Conservation (phyloP, 1,284 basidiomycete species). For the Lignosus rhinocerotis region DNA sequence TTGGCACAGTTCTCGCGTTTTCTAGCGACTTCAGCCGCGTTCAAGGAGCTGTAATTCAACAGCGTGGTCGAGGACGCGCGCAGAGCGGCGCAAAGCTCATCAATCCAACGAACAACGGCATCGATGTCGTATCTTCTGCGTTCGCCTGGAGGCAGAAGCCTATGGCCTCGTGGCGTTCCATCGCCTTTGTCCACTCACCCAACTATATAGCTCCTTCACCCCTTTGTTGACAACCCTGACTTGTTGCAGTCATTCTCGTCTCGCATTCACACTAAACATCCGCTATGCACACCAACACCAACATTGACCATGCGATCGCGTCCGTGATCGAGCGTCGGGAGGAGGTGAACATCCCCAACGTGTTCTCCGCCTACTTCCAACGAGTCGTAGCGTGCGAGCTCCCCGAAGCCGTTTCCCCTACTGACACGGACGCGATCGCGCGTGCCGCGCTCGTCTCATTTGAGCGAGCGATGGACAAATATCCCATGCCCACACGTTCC, state of each 20-base stretch:
- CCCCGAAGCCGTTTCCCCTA: slow-evolving; percentile 1
- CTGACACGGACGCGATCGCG: slow-evolving; percentile 9
- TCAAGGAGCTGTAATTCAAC: no score
- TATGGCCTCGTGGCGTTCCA: slow-evolving; percentile 10
- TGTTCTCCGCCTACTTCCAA: slow-evolving; percentile 22
- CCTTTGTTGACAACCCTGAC: background rate
- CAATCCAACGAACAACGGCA: no score
- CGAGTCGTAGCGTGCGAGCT: slow-evolving; percentile 6
- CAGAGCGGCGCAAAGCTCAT: no score
- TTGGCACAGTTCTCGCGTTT: no score
- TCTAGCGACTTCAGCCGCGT: no score
- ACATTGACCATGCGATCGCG: slow-evolving; percentile 21
- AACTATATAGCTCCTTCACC: slow-evolving; percentile 8
- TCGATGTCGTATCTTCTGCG: no score
- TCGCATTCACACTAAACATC: background rate
- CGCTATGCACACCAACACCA: slow-evolving; percentile 14
- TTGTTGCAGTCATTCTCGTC: background rate
- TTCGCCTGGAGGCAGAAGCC: background rate
- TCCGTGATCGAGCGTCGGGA: slow-evolving; percentile 18
- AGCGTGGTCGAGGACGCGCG: no score
- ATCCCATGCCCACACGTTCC: slow-evolving; percentile 15
- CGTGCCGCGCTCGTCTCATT: slow-evolving; percentile 15
- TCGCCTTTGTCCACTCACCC: slow-evolving; percentile 15
- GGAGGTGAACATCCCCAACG: slow-evolving; percentile 20
- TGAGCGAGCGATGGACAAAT: slow-evolving; percentile 26